Conservation (phyloP, 2,329 filamentous ascomycete species). For the Pseudopithomyces maydicus region DNA sequence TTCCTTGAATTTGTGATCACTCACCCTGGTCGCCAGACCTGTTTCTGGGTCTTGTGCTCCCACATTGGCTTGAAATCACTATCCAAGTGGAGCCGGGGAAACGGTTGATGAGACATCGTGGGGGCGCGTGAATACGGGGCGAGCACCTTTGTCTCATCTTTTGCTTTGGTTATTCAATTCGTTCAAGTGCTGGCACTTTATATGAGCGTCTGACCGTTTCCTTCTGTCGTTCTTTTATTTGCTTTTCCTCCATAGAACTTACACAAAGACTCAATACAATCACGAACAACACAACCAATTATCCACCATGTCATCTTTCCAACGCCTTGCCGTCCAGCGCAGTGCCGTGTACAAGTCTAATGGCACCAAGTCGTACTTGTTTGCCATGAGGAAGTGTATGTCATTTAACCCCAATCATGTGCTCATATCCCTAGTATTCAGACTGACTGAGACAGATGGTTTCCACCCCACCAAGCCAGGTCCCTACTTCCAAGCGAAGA, state of each 20-base stretch:
- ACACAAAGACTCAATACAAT: neutral
- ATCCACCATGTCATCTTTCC: constrained; percentile 20
- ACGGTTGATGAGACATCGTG: neutral
- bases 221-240: neutral
- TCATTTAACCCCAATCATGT: neutral
- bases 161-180: neutral
- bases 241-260: neutral
- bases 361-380: constrained; percentile 21
- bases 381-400: constrained; percentile 26
- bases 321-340: constrained; percentile 22
- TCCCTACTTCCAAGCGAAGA: constrained; percentile 28
- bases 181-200: neutral
- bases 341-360: constrained; percentile 24
- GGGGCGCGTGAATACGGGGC: neutral
- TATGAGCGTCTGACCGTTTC: neutral
- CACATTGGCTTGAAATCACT: neutral
- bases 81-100: neutral
- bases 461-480: constrained; percentile 32
- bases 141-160: constrained; percentile 4
- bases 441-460: constrained; percentile 14
- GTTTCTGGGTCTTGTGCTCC: neutral
- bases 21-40: neutral
- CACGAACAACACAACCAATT: neutral
- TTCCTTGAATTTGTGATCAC: neutral
- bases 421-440: neutral